Evolutionary conservation across 148 eudicot species (phyloP).

Genomic region (Mesembryanthemum crystallinum): DNA sequence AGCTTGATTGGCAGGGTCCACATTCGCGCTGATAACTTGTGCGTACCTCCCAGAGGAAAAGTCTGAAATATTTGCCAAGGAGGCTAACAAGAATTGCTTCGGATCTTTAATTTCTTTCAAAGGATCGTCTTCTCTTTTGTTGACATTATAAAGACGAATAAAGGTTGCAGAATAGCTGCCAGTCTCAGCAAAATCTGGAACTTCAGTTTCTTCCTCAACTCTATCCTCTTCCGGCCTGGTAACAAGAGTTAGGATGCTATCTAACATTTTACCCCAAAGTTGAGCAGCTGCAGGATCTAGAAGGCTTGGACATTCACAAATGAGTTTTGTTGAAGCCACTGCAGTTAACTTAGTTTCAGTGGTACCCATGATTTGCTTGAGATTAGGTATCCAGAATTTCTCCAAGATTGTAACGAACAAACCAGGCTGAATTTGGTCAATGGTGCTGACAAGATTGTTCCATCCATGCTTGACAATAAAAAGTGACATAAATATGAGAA

Average conservation of each 20-base stretch:
- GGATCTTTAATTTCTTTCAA: conserved; percentile 77
- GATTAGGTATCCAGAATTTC: conserved; percentile 86
- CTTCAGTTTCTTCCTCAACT: conserved; percentile 79
- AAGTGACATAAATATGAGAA: conserved; percentile 81
- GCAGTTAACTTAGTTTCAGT: conserved; percentile 79
- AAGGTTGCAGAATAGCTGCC: conserved; percentile 74
- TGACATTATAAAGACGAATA: conserved; percentile 72
- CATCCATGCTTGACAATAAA: conserved; percentile 79
- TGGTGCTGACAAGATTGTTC: conserved; percentile 57
- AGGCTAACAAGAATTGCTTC: conserved; percentile 63
- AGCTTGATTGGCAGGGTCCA: conserved; percentile 73
- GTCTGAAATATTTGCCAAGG: conserved; percentile 56
- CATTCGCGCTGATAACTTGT: conserved; percentile 57
- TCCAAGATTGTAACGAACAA: conserved; percentile 63
- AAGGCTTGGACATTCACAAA: conserved; percentile 66
- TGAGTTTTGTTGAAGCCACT: conserved; percentile 79
- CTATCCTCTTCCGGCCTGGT: conserved; percentile 86
- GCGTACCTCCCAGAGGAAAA: conserved; percentile 55
- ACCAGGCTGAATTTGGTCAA: conserved; percentile 64
- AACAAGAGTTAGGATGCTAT: conserved; percentile 82
- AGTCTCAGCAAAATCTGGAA: conserved; percentile 80
- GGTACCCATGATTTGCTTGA: conserved; percentile 72
- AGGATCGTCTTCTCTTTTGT: conserved; percentile 88
- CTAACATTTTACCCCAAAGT: conserved; percentile 85
- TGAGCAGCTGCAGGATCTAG: conserved; percentile 52